phyloP scores from a whole-genome alignment of 768 basidiomycete genomes.

The Kondoa malvinella region DNA sequence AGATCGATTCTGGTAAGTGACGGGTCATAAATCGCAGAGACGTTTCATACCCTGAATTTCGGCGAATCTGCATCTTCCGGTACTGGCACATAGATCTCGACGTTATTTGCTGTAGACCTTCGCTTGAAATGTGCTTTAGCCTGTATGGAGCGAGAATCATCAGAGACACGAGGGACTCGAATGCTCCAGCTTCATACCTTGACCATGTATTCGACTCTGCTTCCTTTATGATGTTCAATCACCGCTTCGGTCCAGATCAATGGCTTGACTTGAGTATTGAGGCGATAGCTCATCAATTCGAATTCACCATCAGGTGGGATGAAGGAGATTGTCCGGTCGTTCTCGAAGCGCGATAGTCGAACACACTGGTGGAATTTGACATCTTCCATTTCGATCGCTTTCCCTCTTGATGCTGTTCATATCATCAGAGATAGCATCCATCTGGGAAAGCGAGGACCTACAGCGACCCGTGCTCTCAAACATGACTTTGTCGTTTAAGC shows the following conservation, averaged over 20 bases:
- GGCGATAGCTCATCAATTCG: slow-evolving; percentile 94
- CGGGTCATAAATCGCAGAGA: slow-evolving; percentile 4
- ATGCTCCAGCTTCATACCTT: slow-evolving; percentile 35
- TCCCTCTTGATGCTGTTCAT: slow-evolving; percentile 62
- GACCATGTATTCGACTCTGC: slow-evolving; percentile 82
- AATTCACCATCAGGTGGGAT: slow-evolving; percentile 99
- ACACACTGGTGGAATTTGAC: slow-evolving; percentile 99
- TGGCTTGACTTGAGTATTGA: slow-evolving; percentile 75
- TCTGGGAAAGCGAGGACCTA: slow-evolving; percentile 35
- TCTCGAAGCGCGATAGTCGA: slow-evolving; percentile 87
- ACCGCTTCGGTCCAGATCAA: slow-evolving; percentile 94
- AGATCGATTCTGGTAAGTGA: neutral
- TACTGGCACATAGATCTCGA: slow-evolving; percentile 96
- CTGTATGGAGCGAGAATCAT: slow-evolving; percentile 23
- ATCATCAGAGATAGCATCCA: neutral
- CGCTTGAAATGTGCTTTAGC: slow-evolving; percentile 91
- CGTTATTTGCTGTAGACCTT: slow-evolving; percentile 89
- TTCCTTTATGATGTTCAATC: slow-evolving; percentile 86
- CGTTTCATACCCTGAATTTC: slow-evolving; percentile 63
- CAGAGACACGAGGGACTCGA: slow-evolving; percentile 24
- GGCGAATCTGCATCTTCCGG: slow-evolving; percentile 97
- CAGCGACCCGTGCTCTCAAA: slow-evolving; percentile 92
- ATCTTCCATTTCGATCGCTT: slow-evolving; percentile 99
- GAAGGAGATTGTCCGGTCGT: slow-evolving; percentile 96
- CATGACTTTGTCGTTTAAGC: slow-evolving; percentile 99